Base-by-base conservation (phyloP, 257 asterid species). In the Salvia miltiorrhiza region DNA sequence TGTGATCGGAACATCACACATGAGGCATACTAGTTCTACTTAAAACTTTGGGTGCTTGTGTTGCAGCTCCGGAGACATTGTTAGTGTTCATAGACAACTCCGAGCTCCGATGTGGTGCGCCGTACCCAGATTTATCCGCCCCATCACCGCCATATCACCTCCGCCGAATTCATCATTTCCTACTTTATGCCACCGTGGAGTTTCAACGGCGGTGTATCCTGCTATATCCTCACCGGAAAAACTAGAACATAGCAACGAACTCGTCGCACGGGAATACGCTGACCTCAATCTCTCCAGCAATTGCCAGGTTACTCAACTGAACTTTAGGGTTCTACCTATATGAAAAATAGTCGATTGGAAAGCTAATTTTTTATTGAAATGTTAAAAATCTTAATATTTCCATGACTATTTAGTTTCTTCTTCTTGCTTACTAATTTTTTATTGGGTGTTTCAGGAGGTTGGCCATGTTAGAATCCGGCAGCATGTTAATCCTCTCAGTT, bases 381-480 rank as follows among this genome's bases (percentile, higher is more conserved):
- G 47, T 41, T 21, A 13, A 19, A 13, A 35, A n/a, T 37, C 11
- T 17, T 53, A 19, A 17, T 23, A 16, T 5, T 35, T 55, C 28
- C 2, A 5, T 57, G 8, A 26, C 28, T 63, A 24, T 16, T 45
- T 0, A 33, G 9, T 35, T 21, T 30, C 1, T 12, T n/a, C 4
- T 30, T 30, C n/a, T n/a, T n/a, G n/a, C n/a, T n/a, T 30, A 30
- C 35, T 30, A 30, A 30, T 30, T 30, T 4, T 26, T 30, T 6
- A 17, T 0, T 57, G 66, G 45, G 58, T 66, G 54, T 81, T 76
- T 72, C 76, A 93, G 98, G 97, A 90, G 76, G 80, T 93, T 59
- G 96, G 97, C n/a, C 96, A 87, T 83, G 81, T 93, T 56, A 82
- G 97, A 68, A 83, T 93, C 69, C 87, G 98, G 67, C 97, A 87